Base-by-base conservation (phyloP, 192 early-diverging fungal genomes). In the Coemansia sp. region DNA sequence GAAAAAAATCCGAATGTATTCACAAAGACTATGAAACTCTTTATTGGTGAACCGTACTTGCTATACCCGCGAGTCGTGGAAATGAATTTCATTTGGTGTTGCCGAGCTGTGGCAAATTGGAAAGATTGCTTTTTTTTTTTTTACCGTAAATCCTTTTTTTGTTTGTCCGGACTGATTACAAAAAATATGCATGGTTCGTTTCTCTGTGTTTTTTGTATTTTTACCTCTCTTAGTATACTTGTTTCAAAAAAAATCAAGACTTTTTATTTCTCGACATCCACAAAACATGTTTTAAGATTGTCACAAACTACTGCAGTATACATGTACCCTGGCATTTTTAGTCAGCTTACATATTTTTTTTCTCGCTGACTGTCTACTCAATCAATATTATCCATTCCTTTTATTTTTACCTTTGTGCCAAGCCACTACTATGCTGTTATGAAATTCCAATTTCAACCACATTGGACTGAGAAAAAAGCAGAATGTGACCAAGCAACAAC, bases 61-160 rank as follows among this genome's bases (percentile, higher is more conserved):
- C 3, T 3, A 4, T 17, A 10, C 39, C 9, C 11, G 11, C 39
- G 39, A 17, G 39, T 46, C 39, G 11, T 46, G 39, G 39, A 46
- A 46, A 46, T 46, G 39, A 46, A 46, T 46, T 46, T 46, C 39
- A 46, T 46, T 46, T 46, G 39, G 11, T 17, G 39, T 46, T 32
- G 29, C 52, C 50, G 33, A n/a, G 33, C 42, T 52, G 46, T 27
- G 61, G 61, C 51, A 29, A 52, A n/a, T 33, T 63, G 61, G 51
- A 63, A 53, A 23, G 61, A 23, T 51, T 59, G 31, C 20, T 23
- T 42, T 52, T 62, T 24, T 52, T 60, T 14, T 8, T 24, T 42
- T 52, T 62, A 42, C 39, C 39, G 39, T 14, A 46, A 46, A 46
- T 46, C 39, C 39, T 11, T 57, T 29, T n/a, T 57, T 25, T 57